phyloP scores from a whole-genome alignment of 768 basidiomycete species.

The Suillus sp. region DNA sequence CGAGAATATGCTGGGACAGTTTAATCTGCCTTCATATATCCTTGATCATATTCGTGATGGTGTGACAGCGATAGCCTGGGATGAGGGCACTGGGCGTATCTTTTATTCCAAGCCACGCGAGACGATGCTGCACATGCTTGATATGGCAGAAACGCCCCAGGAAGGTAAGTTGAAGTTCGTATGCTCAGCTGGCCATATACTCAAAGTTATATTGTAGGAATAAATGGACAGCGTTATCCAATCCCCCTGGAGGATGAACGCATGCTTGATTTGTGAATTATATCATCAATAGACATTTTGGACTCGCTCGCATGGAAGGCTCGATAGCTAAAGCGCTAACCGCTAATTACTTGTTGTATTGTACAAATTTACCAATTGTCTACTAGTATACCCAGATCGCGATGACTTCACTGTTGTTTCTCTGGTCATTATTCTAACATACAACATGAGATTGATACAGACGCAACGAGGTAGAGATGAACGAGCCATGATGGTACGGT shows the following conservation, averaged over 20 bases:
- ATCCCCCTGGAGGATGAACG: slow-evolving; percentile 32
- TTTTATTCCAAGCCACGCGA: slow-evolving; percentile 50
- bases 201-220: slow-evolving; percentile 34
- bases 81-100: slow-evolving; percentile 63
- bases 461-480: slow-evolving; percentile 28
- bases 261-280: slow-evolving; percentile 33
- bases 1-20: slow-evolving; percentile 29
- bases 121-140: slow-evolving; percentile 46
- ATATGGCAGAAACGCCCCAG: slow-evolving; percentile 44
- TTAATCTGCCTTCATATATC: slow-evolving; percentile 22
- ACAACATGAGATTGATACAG: slow-evolving; percentile 7
- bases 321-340: not conserved
- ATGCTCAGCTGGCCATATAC: slow-evolving; percentile 22
- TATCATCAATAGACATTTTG: not conserved
- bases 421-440: not conserved
- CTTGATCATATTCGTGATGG: slow-evolving; percentile 29
- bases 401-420: not conserved
- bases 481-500: slow-evolving; percentile 21
- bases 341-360: not conserved
- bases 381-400: no score
- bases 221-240: slow-evolving; percentile 34
- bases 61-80: slow-evolving; percentile 60
- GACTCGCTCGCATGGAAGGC: not conserved
- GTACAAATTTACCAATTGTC: not conserved
- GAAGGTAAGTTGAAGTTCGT: slow-evolving; percentile 29